A percentile compares a stretch with the other conserved stretches of the same genome.
Conservation (phyloP, 768 basidiomycete species). For the Fomitopsis serialis region DNA sequence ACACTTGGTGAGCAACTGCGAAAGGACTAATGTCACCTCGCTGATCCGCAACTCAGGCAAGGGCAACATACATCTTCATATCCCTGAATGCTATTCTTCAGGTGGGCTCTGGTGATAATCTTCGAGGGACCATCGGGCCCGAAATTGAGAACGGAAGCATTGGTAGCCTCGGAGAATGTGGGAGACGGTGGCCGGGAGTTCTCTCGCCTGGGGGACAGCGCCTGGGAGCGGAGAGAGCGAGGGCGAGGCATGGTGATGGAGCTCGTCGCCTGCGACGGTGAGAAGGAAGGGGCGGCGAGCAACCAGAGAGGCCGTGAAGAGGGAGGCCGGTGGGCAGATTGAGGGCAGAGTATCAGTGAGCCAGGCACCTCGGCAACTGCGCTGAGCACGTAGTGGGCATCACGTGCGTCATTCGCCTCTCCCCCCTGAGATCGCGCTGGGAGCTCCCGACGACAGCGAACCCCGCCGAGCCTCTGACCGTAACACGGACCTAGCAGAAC, state of each 20-base stretch:
- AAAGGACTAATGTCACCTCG: slow-evolving; percentile 3
- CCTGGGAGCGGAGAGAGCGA: slow-evolving; percentile 51
- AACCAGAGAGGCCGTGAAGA: background rate
- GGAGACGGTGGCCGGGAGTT: slow-evolving; percentile 69
- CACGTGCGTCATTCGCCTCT: background rate
- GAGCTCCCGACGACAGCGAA: too few relatives aligned
- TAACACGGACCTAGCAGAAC: too few relatives aligned
- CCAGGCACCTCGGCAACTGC: too few relatives aligned
- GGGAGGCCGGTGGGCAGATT: background rate
- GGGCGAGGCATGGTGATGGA: slow-evolving; percentile 41
- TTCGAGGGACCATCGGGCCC: slow-evolving; percentile 70
- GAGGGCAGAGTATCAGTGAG: background rate
- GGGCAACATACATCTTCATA: slow-evolving; percentile 64
- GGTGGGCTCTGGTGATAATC: slow-evolving; percentile 75
- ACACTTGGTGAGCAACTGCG: slow-evolving; percentile 69
- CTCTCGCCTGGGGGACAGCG: slow-evolving; percentile 42
- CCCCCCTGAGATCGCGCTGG: too few relatives aligned
- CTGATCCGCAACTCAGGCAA: background rate
- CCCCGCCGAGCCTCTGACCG: too few relatives aligned
- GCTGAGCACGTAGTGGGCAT: too few relatives aligned
- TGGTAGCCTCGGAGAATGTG: slow-evolving; percentile 77
- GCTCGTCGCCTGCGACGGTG: background rate
- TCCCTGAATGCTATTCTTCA: slow-evolving; percentile 72
- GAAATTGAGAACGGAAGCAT: slow-evolving; percentile 73
- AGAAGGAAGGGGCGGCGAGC: background rate